A percentile compares a stretch with the other conserved stretches of the same genome.
These are phyloP conservation scores for Russula sp. DNA, from an alignment of 768 basidiomycete genomes.

Conservation along the genomic window DNA sequence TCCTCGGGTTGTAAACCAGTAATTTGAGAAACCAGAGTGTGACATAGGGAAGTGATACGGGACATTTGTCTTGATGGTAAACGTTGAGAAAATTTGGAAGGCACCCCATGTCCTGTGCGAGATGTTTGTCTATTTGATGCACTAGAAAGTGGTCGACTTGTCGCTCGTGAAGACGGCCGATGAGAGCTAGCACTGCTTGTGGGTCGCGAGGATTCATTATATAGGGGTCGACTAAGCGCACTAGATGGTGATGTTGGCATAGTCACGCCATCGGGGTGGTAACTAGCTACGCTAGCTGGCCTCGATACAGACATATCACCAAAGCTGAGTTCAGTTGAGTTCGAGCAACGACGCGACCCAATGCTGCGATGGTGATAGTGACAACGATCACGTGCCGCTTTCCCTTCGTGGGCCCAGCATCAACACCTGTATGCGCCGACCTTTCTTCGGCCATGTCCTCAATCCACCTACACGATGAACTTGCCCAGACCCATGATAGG, in stretches of 20 bases:
- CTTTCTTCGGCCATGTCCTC: constrained; percentile 15
- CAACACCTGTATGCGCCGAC: no score
- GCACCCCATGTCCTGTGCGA: constrained; percentile 26
- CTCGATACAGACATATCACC: constrained; percentile 27
- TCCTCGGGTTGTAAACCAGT: constrained; percentile 41
- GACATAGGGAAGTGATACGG: constrained; percentile 47
- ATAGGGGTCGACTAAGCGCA: constrained; percentile 28
- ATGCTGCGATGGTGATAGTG: no score
- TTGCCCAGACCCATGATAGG: constrained; percentile 34
- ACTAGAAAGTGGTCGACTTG: constrained; percentile 31
- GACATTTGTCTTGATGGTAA: constrained; percentile 44
- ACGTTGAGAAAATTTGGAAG: constrained; percentile 37
- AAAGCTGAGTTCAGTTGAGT: background rate
- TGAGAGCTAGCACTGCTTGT: constrained; percentile 42
- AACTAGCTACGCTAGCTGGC: constrained; percentile 21
- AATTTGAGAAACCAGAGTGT: constrained; percentile 47
- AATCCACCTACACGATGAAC: constrained; percentile 51
- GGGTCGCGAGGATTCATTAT: constrained; percentile 36
- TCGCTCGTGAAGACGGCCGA: constrained; percentile 37
- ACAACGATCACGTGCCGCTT: background rate
- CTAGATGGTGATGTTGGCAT: constrained; percentile 14
- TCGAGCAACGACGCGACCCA: no score
- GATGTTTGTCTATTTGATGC: constrained; percentile 27
- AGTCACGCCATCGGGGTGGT: background rate
- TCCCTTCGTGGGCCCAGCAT: no score